These are phyloP conservation scores for Backusella tuberculispora DNA, from an alignment of 192 early-diverging fungal species.

Conservation along the genomic window DNA sequence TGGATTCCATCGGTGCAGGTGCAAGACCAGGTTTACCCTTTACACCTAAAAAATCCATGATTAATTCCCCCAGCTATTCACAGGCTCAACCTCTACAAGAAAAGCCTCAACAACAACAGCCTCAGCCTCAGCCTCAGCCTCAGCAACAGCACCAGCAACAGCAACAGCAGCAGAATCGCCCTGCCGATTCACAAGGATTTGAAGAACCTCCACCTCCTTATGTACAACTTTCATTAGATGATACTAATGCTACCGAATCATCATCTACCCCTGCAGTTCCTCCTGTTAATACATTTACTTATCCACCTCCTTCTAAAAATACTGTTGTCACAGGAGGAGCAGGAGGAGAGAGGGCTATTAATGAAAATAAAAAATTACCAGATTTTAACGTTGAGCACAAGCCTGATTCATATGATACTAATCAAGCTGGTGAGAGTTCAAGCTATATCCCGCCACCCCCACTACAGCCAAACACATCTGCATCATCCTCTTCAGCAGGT, in stretches of 20 bases:
- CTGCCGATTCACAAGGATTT: conserved; percentile 1
- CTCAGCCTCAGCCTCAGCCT: not conserved
- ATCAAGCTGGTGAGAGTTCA: not conserved
- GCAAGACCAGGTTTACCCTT: conserved; percentile 18
- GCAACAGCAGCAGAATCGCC: conserved; percentile 3
- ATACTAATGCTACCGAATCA: not conserved
- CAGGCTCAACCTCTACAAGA: not conserved
- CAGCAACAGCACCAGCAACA: not conserved
- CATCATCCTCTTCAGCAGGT: not conserved
- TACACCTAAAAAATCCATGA: conserved; percentile 17
- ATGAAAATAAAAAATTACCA: too few species aligned
- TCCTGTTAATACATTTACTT: not conserved
- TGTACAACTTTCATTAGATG: not conserved
- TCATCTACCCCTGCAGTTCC: not conserved
- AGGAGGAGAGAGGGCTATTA: not conserved
- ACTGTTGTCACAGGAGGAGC: not conserved
- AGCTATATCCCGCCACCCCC: not conserved
- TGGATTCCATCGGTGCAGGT: conserved; percentile 45
- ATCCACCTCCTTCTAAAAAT: not conserved
- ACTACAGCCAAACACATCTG: not conserved
- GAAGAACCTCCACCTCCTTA: conserved; percentile 15
- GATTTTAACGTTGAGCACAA: not conserved
- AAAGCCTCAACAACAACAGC: not conserved
- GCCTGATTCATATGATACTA: not conserved
- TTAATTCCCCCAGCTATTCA: not conserved